Conservation (phyloP, 2,329 filamentous ascomycete species). For the Talaromyces pinophilus region DNA sequence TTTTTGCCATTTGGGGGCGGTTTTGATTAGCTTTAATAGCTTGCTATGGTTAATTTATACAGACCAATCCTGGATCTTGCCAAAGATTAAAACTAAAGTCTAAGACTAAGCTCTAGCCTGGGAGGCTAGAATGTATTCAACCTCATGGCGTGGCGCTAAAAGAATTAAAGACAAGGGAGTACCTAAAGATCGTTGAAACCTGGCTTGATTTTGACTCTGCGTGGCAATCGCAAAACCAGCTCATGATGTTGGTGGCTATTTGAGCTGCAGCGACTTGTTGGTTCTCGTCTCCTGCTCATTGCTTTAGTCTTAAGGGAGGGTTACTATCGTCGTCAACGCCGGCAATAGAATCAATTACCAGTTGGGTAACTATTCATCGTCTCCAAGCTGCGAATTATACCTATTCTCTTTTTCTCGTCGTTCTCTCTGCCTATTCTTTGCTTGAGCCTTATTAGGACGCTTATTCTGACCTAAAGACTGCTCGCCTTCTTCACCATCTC, state of each 20-base stretch:
- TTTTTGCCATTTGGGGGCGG: background rate
- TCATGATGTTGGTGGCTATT: background rate
- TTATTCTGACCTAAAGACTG: background rate
- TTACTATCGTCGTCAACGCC: background rate
- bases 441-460: background rate
- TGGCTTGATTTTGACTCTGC: background rate
- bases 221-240: background rate
- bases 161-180: background rate
- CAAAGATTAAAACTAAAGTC: background rate
- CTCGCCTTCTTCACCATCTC: background rate
- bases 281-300: background rate
- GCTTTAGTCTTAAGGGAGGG: background rate
- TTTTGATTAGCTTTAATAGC: background rate
- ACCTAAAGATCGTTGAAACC: background rate
- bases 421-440: background rate
- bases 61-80: background rate
- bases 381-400: background rate
- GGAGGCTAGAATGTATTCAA: background rate
- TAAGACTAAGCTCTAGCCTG: background rate
- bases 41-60: background rate
- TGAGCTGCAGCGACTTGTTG: background rate
- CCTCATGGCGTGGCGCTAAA: background rate
- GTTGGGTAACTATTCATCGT: background rate
- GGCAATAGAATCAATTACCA: background rate
- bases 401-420: constrained; percentile 1